A percentile compares a stretch with the other conserved stretches of the same genome.
Conservation (phyloP, 768 basidiomycete species). For the Leccinum pellstonianum region DNA sequence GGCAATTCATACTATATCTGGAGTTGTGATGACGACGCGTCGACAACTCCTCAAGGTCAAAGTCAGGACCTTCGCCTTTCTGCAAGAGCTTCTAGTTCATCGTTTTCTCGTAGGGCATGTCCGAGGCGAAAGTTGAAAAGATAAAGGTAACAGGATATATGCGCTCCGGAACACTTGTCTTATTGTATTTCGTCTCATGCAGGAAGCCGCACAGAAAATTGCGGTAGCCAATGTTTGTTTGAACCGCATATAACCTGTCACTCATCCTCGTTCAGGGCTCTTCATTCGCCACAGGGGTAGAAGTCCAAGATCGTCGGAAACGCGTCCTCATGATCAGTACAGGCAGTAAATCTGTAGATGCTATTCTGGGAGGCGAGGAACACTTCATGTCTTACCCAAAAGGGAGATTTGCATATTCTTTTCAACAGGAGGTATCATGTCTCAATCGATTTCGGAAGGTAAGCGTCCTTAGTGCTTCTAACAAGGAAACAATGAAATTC, state of each 20-base stretch:
- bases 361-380: constrained; percentile 75
- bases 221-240: constrained; percentile 42
- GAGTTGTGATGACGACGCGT: constrained; percentile 89
- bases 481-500: background rate
- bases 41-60: constrained; percentile 93
- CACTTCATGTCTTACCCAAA: background rate
- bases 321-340: constrained; percentile 84
- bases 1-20: constrained; percentile 81
- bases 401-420: background rate
- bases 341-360: constrained; percentile 89
- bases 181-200: background rate
- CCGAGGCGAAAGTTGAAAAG: constrained; percentile 97
- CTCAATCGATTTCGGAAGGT: constrained; percentile 95
- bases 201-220: constrained; percentile 92
- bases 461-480: background rate
- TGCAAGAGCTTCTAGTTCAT: background rate
- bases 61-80: constrained; percentile 40
- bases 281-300: constrained; percentile 87
- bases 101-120: constrained; percentile 67
- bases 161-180: background rate
- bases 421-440: constrained; percentile 74
- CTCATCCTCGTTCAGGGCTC: constrained; percentile 58
- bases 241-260: background rate
- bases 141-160: constrained; percentile 62
- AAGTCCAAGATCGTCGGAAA: constrained; percentile 84